These are phyloP conservation scores for Eutypa lata DNA, from an alignment of 2,329 filamentous ascomycete genomes.

Conservation along the genomic window DNA sequence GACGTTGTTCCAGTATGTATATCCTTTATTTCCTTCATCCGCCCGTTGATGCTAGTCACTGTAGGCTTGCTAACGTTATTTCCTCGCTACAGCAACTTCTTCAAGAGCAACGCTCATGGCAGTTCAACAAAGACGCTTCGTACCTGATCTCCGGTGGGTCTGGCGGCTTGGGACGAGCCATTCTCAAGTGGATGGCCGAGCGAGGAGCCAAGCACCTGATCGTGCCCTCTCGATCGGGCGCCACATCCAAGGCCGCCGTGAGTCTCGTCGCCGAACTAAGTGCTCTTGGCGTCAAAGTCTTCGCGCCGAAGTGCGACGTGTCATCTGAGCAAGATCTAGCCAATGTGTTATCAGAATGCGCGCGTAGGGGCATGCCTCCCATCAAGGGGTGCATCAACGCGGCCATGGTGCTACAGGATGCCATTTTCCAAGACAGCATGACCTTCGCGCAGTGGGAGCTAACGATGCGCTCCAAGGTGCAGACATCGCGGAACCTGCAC, in stretches of 20 bases:
- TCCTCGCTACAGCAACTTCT: background rate
- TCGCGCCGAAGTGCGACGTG: constrained; percentile 20
- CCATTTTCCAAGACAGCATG: background rate
- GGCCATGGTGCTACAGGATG: constrained; percentile 30
- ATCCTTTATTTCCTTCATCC: no score
- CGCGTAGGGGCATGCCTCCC: constrained; percentile 11
- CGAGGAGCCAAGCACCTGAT: constrained; percentile 4
- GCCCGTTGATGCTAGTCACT: no score
- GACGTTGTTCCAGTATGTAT: no score
- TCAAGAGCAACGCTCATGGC: constrained; percentile 9
- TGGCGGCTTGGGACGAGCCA: constrained; percentile 9
- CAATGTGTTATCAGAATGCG: background rate
- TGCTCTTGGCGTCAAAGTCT: constrained; percentile 9
- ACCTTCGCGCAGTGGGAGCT: background rate
- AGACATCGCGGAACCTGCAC: background rate
- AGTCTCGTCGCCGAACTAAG: constrained; percentile 14
- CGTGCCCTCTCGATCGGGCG: constrained; percentile 1
- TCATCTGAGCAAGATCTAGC: constrained; percentile 10
- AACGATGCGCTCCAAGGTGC: background rate
- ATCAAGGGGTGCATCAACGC: constrained; percentile 38
- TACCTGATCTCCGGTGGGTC: constrained; percentile 12
- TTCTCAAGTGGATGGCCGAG: constrained; percentile 3
- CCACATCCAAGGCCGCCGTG: background rate
- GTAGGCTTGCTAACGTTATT: no score
- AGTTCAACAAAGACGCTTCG: constrained; percentile 6